Conservation (phyloP, 805 yeast species). For the Candida silvatica region DNA sequence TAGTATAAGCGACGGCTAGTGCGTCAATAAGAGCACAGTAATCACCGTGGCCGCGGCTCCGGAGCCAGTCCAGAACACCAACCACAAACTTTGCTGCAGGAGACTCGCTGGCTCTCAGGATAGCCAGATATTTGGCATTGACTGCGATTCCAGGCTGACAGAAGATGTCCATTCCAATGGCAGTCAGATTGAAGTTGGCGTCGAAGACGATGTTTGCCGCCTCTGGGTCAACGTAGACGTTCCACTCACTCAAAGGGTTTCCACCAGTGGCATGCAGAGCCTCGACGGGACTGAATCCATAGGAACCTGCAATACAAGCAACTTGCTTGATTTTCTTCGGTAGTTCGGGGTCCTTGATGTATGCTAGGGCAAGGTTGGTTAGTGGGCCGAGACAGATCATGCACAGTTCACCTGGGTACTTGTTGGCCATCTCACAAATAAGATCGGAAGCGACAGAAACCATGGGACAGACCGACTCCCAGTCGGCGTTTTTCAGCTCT, state of each 20-base stretch:
- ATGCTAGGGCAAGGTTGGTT: constrained; percentile 18
- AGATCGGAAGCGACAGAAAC: constrained; percentile 15
- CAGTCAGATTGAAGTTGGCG: constrained; percentile 14
- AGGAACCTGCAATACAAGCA: constrained; percentile 19
- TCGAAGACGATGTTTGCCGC: constrained; percentile 19
- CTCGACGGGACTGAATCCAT: constrained; percentile 17
- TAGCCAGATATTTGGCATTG: constrained; percentile 7
- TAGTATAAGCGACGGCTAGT: constrained; percentile 19
- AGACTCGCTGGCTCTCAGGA: constrained; percentile 7
- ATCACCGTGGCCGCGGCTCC: constrained; percentile 16
- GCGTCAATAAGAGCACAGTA: constrained; percentile 22
- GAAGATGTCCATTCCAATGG: constrained; percentile 22
- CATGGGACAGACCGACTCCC: no score
- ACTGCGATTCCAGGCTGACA: constrained; percentile 20
- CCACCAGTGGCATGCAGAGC: constrained; percentile 21
- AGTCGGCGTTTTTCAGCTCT: constrained; percentile 10
- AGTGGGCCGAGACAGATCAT: constrained; percentile 18
- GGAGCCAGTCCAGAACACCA: constrained; percentile 15
- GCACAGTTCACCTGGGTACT: constrained; percentile 10
- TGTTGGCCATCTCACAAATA: constrained; percentile 13
- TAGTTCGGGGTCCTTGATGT: constrained; percentile 16
- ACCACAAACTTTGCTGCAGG: constrained; percentile 15
- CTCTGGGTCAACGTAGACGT: constrained; percentile 20
- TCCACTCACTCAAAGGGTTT: constrained; percentile 22
- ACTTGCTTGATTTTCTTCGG: constrained; percentile 14